Percentiles rank a stretch among this genome's conserved stretches.
phyloP scores from a whole-genome alignment of 2,329 filamentous ascomycete genomes.

The Neurospora sp. region DNA sequence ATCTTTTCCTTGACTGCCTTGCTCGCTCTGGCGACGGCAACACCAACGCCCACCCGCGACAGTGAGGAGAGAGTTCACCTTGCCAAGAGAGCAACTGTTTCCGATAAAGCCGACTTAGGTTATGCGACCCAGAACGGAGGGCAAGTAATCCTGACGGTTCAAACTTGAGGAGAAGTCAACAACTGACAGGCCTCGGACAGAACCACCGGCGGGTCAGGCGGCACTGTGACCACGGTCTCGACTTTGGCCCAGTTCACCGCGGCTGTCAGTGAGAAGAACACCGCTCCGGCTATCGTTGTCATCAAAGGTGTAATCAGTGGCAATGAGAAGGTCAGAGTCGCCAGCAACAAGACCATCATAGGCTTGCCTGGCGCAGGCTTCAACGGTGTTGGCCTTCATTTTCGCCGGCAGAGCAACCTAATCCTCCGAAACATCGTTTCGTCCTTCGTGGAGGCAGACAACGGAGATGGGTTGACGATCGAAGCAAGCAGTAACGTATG shows the following conservation, averaged over 20 bases:
- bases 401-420: conserved; percentile 45
- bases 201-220: conserved; percentile 45
- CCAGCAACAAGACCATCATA: conserved; percentile 41
- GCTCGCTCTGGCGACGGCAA: conserved; percentile 5
- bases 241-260: conserved; percentile 38
- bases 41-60: conserved; percentile 9
- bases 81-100: conserved; percentile 8
- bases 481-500: conserved; percentile 45
- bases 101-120: conserved; percentile 13
- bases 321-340: conserved; percentile 32
- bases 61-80: not conserved
- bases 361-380: conserved; percentile 28
- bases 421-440: conserved; percentile 54
- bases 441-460: conserved; percentile 41
- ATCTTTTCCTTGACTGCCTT: conserved; percentile 2
- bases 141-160: conserved; percentile 2
- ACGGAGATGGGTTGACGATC: conserved; percentile 51
- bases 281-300: conserved; percentile 34
- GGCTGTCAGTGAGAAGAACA: conserved; percentile 31
- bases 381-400: conserved; percentile 39
- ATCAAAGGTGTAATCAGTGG: conserved; percentile 34
- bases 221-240: conserved; percentile 43
- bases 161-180: not conserved
- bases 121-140: conserved; percentile 16
- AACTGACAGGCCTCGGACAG: conserved; percentile 3